phyloP scores from a whole-genome alignment of 768 basidiomycete species.

The Serendipita vermifera region DNA sequence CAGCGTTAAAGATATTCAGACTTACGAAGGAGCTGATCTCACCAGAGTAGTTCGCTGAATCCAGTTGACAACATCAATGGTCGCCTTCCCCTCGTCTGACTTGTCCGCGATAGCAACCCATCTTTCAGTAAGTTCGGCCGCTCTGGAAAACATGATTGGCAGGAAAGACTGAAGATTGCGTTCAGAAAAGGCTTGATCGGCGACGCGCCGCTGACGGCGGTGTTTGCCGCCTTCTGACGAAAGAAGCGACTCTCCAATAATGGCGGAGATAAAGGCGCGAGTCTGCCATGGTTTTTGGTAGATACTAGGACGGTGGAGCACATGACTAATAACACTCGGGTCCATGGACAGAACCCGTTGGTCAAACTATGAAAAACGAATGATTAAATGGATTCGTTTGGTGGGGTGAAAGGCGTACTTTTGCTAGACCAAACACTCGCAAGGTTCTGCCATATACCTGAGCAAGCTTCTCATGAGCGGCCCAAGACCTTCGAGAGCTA shows the following conservation, averaged over 20 bases:
- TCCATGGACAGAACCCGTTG: not conserved
- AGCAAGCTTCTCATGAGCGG: not conserved
- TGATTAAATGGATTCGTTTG: no score
- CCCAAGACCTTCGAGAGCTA: not conserved
- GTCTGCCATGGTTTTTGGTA: slow-evolving; percentile 82
- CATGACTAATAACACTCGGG: not conserved
- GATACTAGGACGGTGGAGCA: slow-evolving; percentile 26
- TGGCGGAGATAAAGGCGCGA: slow-evolving; percentile 42
- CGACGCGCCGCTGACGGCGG: slow-evolving; percentile 33
- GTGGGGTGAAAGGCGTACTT: no score
- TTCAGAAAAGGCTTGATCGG: not conserved
- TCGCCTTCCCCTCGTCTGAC: not conserved
- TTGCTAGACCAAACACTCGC: not conserved
- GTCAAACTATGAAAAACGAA: not conserved
- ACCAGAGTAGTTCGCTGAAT: not conserved
- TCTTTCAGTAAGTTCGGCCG: slow-evolving; percentile 58
- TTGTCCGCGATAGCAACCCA: not conserved
- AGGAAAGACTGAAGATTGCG: slow-evolving; percentile 3
- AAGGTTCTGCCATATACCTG: not conserved
- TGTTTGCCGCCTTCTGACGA: not conserved
- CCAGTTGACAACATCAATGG: not conserved
- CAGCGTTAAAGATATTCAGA: not conserved
- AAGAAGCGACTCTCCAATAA: not conserved
- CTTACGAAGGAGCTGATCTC: not conserved
- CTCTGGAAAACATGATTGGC: not conserved